Evolutionary conservation across 352 stramenopile species (phyloP).

Genomic region (Pythium myriotylum): DNA sequence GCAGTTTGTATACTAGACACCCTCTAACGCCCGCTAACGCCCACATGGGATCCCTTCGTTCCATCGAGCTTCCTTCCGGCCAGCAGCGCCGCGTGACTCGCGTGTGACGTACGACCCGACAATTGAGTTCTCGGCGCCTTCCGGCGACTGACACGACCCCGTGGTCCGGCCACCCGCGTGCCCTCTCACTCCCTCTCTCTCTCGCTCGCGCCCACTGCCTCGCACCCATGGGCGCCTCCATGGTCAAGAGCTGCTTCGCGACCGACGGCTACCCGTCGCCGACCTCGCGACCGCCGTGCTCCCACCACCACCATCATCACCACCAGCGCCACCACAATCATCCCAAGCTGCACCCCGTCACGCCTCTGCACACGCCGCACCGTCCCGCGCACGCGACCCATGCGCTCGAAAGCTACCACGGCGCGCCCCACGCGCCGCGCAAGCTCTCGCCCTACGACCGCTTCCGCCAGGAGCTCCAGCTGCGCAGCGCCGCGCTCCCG

Average conservation of each 20-base stretch:
- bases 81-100: slow-evolving; percentile 1
- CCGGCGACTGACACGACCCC: not conserved
- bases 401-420: slow-evolving; percentile 18
- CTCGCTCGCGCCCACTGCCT: slow-evolving; percentile 6
- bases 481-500: slow-evolving; percentile 13
- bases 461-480: slow-evolving; percentile 22
- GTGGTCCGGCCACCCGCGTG: not conserved
- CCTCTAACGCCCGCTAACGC: slow-evolving; percentile 1
- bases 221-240: slow-evolving; percentile 42
- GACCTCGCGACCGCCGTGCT: not conserved
- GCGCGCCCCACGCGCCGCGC: not conserved
- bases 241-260: slow-evolving; percentile 41
- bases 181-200: not conserved
- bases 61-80: not conserved
- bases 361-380: slow-evolving; percentile 4
- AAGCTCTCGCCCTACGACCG: slow-evolving; percentile 21
- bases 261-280: slow-evolving; percentile 14
- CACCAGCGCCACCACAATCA: not conserved
- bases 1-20: not conserved
- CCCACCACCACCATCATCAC: too few species aligned
- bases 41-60: not conserved
- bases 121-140: not conserved
- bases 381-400: slow-evolving; percentile 7
- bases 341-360: slow-evolving; percentile 8
- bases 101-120: slow-evolving; percentile 1